Percentiles rank a stretch among this genome's conserved stretches.
These are phyloP conservation scores for Mycena alexandri DNA, from an alignment of 768 basidiomycete species.

Conservation along the genomic window DNA sequence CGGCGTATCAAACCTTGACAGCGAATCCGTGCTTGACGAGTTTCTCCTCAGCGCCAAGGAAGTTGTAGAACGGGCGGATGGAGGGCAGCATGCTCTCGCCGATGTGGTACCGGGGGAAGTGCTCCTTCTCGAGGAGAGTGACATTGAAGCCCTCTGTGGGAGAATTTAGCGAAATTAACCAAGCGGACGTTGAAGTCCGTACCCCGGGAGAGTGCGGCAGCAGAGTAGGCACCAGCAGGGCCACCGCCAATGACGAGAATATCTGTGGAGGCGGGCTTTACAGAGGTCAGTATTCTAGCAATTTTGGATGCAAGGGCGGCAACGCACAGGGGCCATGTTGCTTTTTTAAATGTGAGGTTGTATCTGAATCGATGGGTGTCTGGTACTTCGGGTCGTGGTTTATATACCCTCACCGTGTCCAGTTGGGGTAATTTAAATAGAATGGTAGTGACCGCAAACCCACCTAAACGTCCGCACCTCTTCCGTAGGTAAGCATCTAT, in stretches of 20 bases:
- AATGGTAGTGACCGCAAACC: no score
- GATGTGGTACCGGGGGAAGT: slow-evolving; percentile 37
- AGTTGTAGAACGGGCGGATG: slow-evolving; percentile 9
- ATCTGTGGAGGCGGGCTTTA: no score
- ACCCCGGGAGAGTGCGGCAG: slow-evolving; percentile 41
- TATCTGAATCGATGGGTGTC: no score
- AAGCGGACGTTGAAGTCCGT: neutral
- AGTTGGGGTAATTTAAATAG: no score
- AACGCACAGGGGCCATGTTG: no score
- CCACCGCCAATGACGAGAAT: slow-evolving; percentile 38
- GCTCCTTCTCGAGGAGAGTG: slow-evolving; percentile 2
- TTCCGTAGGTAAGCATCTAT: no score
- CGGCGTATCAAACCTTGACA: slow-evolving; percentile 7
- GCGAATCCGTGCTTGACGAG: slow-evolving; percentile 24
- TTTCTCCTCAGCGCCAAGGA: slow-evolving; percentile 16
- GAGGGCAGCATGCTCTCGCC: slow-evolving; percentile 36
- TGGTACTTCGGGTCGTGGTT: no score
- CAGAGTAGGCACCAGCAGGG: slow-evolving; percentile 44
- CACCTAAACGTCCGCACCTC: no score
- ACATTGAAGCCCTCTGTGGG: slow-evolving; percentile 43
- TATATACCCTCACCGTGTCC: no score
- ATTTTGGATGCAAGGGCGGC: no score
- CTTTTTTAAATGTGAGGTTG: no score
- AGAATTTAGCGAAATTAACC: neutral
- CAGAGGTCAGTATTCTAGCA: no score